Conservation (phyloP, 2,329 filamentous ascomycete genomes). For the Alternaria brassicicola region DNA sequence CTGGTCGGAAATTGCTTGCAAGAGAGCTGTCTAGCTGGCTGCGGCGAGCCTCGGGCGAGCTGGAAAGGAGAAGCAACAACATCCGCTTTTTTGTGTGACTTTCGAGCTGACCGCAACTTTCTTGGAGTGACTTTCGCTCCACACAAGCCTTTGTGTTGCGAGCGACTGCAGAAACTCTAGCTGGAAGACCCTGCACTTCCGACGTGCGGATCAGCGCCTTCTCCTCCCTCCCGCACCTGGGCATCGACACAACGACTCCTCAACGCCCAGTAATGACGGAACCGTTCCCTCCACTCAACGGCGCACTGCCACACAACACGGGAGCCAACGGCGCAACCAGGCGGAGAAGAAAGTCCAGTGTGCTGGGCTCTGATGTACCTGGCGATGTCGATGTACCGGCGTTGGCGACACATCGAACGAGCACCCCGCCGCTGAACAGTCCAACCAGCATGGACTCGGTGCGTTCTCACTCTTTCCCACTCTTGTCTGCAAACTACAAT, state of each 20-base stretch:
- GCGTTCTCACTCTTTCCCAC: conserved; percentile 11
- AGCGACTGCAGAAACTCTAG: too few relatives aligned
- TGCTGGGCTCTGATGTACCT: conserved; percentile 58
- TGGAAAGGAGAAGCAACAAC: conserved; percentile 9
- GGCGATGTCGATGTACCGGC: conserved; percentile 60
- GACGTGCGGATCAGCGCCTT: neutral
- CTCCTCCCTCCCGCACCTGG: neutral
- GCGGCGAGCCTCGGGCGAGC: conserved; percentile 4
- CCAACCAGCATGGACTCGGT: conserved; percentile 29
- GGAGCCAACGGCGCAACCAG: conserved; percentile 21
- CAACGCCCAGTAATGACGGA: conserved; percentile 34
- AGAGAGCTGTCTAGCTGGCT: neutral
- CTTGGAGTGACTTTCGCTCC: too few relatives aligned
- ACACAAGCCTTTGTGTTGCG: too few relatives aligned
- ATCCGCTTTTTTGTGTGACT: neutral
- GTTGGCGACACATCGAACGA: conserved; percentile 53
- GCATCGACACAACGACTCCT: neutral
- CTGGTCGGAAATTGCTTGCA: conserved; percentile 2
- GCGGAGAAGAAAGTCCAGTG: conserved; percentile 54
- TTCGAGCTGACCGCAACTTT: neutral
- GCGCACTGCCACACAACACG: conserved; percentile 20
- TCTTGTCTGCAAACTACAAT: too few relatives aligned
- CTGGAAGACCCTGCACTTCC: too few relatives aligned
- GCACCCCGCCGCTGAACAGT: conserved; percentile 28
- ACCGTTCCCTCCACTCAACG: conserved; percentile 42